Evolutionary conservation across 768 basidiomycete genomes (phyloP).

Genomic region (Phylloporus rhodoxanthus): DNA sequence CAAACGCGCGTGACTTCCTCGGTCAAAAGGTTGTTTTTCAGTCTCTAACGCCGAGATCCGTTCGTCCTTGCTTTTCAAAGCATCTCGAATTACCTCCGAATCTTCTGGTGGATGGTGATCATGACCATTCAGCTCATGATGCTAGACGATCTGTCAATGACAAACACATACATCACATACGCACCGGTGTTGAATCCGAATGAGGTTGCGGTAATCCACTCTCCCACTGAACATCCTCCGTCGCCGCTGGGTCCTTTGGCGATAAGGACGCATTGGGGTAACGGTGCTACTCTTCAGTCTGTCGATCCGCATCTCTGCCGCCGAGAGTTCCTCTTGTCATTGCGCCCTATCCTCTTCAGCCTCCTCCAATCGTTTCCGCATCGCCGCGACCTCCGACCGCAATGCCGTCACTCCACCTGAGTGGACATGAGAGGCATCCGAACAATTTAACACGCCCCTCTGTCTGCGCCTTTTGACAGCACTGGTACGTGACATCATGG

Average conservation of each 20-base stretch:
- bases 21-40: constrained; percentile 40
- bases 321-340: constrained; percentile 46
- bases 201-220: constrained; percentile 44
- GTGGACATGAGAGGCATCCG: not conserved
- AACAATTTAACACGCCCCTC: constrained; percentile 42
- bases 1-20: constrained; percentile 40
- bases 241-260: constrained; percentile 27
- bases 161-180: constrained; percentile 39
- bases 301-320: constrained; percentile 58
- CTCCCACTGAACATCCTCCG: constrained; percentile 25
- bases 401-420: constrained; percentile 49
- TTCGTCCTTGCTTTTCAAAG: constrained; percentile 29
- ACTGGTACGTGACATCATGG: constrained; percentile 37
- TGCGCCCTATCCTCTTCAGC: constrained; percentile 42
- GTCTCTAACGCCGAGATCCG: constrained; percentile 45
- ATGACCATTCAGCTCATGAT: constrained; percentile 35
- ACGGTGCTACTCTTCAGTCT: constrained; percentile 53
- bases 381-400: constrained; percentile 50
- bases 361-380: constrained; percentile 46
- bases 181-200: constrained; percentile 66
- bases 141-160: constrained; percentile 40
- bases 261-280: constrained; percentile 37
- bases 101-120: constrained; percentile 38
- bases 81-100: constrained; percentile 35
- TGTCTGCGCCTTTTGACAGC: constrained; percentile 50